Evolutionary conservation across 345 rosid genomes (phyloP).

Genomic region (Acer negundo): DNA sequence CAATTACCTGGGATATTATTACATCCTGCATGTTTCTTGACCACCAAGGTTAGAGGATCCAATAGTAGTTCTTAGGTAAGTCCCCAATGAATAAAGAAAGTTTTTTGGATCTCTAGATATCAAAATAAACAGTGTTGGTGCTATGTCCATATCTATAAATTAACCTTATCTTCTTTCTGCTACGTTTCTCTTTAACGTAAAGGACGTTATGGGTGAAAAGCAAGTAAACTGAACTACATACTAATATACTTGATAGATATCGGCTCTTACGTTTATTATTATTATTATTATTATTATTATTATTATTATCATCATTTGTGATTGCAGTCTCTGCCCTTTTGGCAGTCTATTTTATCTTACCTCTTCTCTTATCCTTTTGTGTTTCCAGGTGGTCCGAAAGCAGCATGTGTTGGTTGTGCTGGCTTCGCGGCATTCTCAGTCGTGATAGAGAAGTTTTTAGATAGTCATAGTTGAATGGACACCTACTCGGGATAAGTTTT

Average conservation of each 20-base stretch:
- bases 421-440: slow-evolving; percentile 96
- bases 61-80: too few relatives aligned
- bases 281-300: neutral
- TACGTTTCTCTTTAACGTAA: too few relatives aligned
- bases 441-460: slow-evolving; percentile 90
- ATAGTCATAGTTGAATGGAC: slow-evolving; percentile 58
- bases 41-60: too few relatives aligned
- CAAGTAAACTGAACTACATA: neutral
- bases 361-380: neutral
- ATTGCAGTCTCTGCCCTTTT: neutral
- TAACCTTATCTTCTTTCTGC: too few relatives aligned
- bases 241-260: neutral
- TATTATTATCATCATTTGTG: neutral
- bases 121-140: too few relatives aligned
- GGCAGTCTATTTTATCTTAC: slow-evolving; percentile 4
- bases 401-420: slow-evolving; percentile 89
- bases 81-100: neutral
- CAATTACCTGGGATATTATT: too few relatives aligned
- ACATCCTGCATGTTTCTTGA: too few relatives aligned
- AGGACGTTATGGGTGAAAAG: neutral
- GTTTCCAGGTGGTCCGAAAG: slow-evolving; percentile 77
- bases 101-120: too few relatives aligned
- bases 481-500: neutral
- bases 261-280: neutral
- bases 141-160: too few relatives aligned